These are phyloP conservation scores for Dacryopinax spathularia DNA, from an alignment of 768 basidiomycete genomes.

Conservation along the genomic window DNA sequence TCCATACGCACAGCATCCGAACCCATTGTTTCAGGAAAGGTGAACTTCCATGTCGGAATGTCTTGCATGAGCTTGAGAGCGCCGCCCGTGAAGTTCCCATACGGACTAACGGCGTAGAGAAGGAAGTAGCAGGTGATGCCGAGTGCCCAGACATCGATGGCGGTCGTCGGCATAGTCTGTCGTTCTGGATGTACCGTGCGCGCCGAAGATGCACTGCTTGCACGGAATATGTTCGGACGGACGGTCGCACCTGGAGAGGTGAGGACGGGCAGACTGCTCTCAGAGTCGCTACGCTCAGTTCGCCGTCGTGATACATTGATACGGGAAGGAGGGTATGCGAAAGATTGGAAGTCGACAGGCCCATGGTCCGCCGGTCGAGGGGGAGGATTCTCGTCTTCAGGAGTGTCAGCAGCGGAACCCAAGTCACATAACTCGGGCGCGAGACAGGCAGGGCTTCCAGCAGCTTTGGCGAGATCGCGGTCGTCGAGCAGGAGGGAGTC, in stretches of 20 bases:
- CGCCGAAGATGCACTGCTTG: constrained; percentile 12
- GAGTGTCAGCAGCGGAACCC: constrained; percentile 13
- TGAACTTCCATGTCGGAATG: constrained; percentile 66
- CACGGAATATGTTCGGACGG: constrained; percentile 4
- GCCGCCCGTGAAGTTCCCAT: constrained; percentile 26
- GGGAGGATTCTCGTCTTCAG: background rate
- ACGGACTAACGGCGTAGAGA: constrained; percentile 77
- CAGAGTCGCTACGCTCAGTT: background rate
- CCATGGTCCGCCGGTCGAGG: constrained; percentile 15
- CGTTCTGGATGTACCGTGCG: constrained; percentile 4
- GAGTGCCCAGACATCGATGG: constrained; percentile 95
- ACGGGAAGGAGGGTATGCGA: constrained; percentile 13
- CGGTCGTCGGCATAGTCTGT: constrained; percentile 31
- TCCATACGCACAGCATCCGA: constrained; percentile 35
- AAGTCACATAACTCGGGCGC: constrained; percentile 89
- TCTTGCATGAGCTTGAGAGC: constrained; percentile 47
- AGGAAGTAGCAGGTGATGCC: constrained; percentile 93
- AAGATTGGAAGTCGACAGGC: constrained; percentile 17
- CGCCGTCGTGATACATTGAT: constrained; percentile 8
- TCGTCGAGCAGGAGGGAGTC: constrained; percentile 68
- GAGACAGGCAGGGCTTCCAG: constrained; percentile 90
- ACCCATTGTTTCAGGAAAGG: constrained; percentile 55
- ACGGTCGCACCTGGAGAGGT: background rate
- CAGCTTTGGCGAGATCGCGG: constrained; percentile 73
- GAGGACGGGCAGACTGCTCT: background rate